Evolutionary conservation across 192 early-diverging fungal species (phyloP), one percentile per base, ranked within the genome.

Genomic region (Umbelopsis ramanniana): DNA sequence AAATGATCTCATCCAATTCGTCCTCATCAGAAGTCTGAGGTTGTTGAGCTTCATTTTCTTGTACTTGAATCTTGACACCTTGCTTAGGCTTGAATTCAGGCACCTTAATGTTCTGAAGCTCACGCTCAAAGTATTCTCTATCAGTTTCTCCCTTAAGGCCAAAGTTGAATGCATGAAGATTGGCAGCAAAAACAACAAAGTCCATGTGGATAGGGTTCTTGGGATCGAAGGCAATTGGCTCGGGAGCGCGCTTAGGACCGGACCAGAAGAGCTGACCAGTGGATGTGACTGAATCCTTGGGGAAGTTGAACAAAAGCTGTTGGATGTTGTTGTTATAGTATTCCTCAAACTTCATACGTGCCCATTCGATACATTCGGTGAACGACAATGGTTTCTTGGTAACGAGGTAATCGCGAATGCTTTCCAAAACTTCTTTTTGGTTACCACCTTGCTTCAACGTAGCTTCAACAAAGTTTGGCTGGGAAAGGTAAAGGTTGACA

Each of bases 281-380:
- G 17, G 91, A 93, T 0, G 98, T 98, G 38, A 92, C 85, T 22
- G 97, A 85, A 81, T 98, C 98, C 69, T 85, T 87, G 21, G 98
- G 97, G 90, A 99, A 99, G 82, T 97, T 98, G 88, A 90, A 98
- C 67, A 99, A 81, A 48, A 99, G 84, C 82, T 99, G 98, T 71
- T 90, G 87, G 74, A 98, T 97, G 53, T 88, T 88, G 86, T 98
- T 97, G 87, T 87, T 89, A 84, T 86, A 98, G 73, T 90, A 85
- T 72, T 98, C 95, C 78, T 99, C 95, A 83, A 99, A 98, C 84
- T 91, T 87, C 55, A 88, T 78, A 38, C 97, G 89, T 0, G 95
- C 97, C 97, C 98, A 98, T 15, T 72, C 83, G 57, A 98, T 83
- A 79, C 98, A 99, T 73, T 97, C 93, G 24, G 93, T 91, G 75